A percentile compares a stretch with the other conserved stretches of the same genome.
These are phyloP conservation scores for Botrytis aclada DNA, from an alignment of 2,329 filamentous ascomycete species.

Conservation along the genomic window DNA sequence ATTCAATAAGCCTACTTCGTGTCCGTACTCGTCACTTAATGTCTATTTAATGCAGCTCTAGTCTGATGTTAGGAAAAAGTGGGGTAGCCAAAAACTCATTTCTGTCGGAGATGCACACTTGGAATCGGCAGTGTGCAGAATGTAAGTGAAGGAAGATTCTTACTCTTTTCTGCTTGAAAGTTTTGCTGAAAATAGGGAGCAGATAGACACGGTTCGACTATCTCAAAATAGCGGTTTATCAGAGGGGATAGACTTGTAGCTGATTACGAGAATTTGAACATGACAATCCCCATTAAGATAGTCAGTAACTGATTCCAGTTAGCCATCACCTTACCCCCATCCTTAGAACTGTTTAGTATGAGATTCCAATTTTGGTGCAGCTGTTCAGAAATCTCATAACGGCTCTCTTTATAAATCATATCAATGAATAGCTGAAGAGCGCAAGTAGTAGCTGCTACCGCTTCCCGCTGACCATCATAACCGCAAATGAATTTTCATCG, in stretches of 20 bases:
- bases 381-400: too few relatives aligned
- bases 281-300: too few relatives aligned
- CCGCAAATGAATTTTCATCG: neutral
- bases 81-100: fast-evolving
- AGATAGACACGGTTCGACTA: too few relatives aligned
- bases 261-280: too few relatives aligned
- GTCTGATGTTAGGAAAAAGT: fast-evolving
- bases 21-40: neutral
- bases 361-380: neutral
- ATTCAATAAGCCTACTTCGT: neutral
- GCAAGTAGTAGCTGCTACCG: neutral
- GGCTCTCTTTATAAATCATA: neutral
- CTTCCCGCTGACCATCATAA: neutral
- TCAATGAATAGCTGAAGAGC: neutral
- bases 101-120: neutral
- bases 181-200: too few relatives aligned
- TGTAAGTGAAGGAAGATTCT: too few relatives aligned
- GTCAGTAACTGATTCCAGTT: neutral
- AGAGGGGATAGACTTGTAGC: too few relatives aligned
- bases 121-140: too few relatives aligned
- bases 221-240: too few relatives aligned
- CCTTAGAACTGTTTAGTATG: fast-evolving
- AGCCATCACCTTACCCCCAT: neutral
- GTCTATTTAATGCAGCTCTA: neutral
- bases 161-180: too few relatives aligned